Conservation (phyloP, 148 eudicot species). For the Rhododendron molle region DNA sequence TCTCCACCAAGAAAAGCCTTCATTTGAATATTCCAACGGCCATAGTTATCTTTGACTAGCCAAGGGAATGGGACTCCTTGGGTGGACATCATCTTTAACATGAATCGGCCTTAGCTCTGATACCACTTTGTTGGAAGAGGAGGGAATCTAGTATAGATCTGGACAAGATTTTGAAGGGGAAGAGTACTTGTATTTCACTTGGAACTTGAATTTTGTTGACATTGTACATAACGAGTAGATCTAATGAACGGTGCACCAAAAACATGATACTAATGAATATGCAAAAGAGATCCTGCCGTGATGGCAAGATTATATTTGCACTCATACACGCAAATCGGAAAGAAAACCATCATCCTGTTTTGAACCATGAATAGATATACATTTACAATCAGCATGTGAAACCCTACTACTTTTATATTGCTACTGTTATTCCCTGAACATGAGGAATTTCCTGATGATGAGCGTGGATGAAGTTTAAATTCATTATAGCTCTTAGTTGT, state of each 20-base stretch:
- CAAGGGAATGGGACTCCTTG: neutral
- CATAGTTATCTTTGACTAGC: neutral
- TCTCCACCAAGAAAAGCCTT: neutral
- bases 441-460: neutral
- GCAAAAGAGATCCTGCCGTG: neutral
- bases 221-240: too few relatives aligned
- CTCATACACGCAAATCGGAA: neutral
- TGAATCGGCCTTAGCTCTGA: neutral
- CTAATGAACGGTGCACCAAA: neutral
- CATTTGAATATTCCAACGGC: too few relatives aligned
- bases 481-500: neutral
- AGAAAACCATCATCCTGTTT: neutral
- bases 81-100: neutral
- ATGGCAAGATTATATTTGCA: neutral
- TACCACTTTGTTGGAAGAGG: neutral
- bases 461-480: neutral
- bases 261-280: neutral
- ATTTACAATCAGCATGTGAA: neutral
- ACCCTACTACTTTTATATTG: neutral
- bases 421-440: neutral
- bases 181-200: too few relatives aligned
- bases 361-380: neutral
- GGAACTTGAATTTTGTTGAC: too few relatives aligned
- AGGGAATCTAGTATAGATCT: neutral
- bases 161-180: too few relatives aligned